These are phyloP conservation scores for Rhizoclosmatium globosum DNA, from an alignment of 192 early-diverging fungal species.

Conservation along the genomic window DNA sequence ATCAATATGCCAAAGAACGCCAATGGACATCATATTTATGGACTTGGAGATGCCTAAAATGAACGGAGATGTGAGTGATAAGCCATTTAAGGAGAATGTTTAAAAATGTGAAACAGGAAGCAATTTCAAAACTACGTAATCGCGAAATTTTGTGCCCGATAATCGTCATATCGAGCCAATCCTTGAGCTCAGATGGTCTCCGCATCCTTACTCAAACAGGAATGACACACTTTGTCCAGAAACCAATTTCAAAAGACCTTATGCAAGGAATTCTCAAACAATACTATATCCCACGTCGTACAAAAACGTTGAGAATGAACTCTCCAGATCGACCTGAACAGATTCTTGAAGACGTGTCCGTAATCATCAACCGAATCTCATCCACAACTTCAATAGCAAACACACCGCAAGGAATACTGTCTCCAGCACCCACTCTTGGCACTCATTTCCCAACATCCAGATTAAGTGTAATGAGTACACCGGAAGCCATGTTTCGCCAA, in stretches of 20 bases:
- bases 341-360: too few relatives aligned
- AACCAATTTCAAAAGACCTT: constrained; percentile 42
- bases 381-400: too few relatives aligned
- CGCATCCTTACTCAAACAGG: constrained; percentile 4
- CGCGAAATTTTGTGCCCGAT: constrained; percentile 27
- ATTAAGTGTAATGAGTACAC: too few relatives aligned
- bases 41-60: constrained; percentile 41
- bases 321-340: too few relatives aligned
- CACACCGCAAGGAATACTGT: too few relatives aligned
- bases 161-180: constrained; percentile 37
- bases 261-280: constrained; percentile 7
- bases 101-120: constrained; percentile 31
- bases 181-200: neutral
- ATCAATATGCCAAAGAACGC: constrained; percentile 14
- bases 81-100: neutral
- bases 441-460: too few relatives aligned
- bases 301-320: too few relatives aligned
- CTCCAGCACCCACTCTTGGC: too few relatives aligned
- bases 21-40: constrained; percentile 36
- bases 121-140: constrained; percentile 2
- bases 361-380: too few relatives aligned
- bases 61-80: constrained; percentile 31
- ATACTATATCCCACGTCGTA: neutral
- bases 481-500: too few relatives aligned
- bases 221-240: constrained; percentile 24